phyloP scores from a whole-genome alignment of 331 rosid species.

The Erythrophleum ivorense region DNA sequence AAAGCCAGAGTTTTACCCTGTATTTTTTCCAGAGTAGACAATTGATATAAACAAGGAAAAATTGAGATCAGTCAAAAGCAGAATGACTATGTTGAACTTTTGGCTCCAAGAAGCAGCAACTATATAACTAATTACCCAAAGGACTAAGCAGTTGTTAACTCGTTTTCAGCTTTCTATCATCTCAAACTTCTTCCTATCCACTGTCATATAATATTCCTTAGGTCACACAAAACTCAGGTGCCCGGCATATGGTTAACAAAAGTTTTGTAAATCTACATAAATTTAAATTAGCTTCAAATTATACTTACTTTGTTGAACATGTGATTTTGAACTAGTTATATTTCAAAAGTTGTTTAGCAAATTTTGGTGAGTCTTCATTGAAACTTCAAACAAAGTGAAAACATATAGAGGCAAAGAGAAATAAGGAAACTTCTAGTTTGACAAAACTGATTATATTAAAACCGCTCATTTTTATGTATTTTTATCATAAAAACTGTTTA shows the following conservation, averaged over 20 bases:
- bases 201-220: too few species aligned
- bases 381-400: background rate
- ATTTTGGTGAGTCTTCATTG: background rate
- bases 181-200: background rate
- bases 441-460: background rate
- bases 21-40: conserved; percentile 16
- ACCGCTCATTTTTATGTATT: background rate
- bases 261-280: background rate
- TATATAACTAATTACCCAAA: conserved; percentile 2
- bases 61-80: background rate
- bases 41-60: conserved; percentile 13
- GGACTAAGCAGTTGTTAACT: background rate
- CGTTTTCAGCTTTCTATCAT: background rate
- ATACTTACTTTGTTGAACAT: background rate
- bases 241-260: background rate
- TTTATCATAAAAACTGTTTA: background rate
- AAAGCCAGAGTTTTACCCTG: conserved; percentile 94
- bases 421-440: background rate
- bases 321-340: background rate
- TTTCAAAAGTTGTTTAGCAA: background rate
- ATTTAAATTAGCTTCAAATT: background rate
- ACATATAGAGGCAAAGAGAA: background rate
- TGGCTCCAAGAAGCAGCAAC: background rate
- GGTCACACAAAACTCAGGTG: background rate
- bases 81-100: background rate